phyloP scores from a whole-genome alignment of 2,329 filamentous ascomycete genomes.

The Pseudocercospora macadamiae region DNA sequence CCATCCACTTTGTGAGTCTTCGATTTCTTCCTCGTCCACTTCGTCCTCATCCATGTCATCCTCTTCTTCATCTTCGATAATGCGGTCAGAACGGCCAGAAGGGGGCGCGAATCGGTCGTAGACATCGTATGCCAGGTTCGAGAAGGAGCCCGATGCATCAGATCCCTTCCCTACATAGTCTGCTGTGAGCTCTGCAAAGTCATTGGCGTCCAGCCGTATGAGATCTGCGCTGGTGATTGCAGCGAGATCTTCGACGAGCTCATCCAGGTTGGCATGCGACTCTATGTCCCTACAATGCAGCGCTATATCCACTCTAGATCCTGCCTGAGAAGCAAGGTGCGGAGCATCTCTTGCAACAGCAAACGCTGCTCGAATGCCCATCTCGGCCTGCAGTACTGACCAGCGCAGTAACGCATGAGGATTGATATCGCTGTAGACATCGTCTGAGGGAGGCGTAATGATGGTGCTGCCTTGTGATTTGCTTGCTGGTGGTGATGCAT shows the following conservation, averaged over 20 bases:
- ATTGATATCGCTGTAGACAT: constrained; percentile 18
- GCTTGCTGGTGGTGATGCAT: neutral
- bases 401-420: constrained; percentile 27
- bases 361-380: constrained; percentile 29
- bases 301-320: constrained; percentile 35
- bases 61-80: constrained; percentile 34
- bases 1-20: constrained; percentile 17
- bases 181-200: constrained; percentile 70
- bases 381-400: constrained; percentile 34
- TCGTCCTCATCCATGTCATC: constrained; percentile 53
- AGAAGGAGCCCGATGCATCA: constrained; percentile 52
- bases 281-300: constrained; percentile 59
- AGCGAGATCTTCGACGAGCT: constrained; percentile 66
- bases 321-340: constrained; percentile 27
- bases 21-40: constrained; percentile 37
- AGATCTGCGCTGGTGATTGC: constrained; percentile 66
- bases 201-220: constrained; percentile 68
- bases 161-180: constrained; percentile 67
- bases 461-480: neutral
- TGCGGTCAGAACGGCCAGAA: constrained; percentile 24
- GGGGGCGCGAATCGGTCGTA: constrained; percentile 45
- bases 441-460: constrained; percentile 11
- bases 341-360: constrained; percentile 20
- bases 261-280: constrained; percentile 57
- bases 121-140: constrained; percentile 56